Evolutionary conservation across 1,284 basidiomycete species (phyloP).

Genomic region (Rhodotorula sp.): DNA sequence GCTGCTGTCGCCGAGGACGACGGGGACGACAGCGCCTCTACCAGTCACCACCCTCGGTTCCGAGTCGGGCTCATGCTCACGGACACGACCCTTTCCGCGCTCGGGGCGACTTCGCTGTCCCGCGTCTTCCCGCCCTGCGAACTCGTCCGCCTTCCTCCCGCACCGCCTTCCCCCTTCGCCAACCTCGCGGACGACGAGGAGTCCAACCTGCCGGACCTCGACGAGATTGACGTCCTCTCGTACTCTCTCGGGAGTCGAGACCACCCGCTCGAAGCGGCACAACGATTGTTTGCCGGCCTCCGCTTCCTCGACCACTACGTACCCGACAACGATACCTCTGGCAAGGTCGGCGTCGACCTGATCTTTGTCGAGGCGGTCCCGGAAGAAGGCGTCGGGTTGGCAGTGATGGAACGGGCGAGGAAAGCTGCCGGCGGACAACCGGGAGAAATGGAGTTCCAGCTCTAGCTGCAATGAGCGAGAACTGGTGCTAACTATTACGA

Average conservation of each 20-base stretch:
- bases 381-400: constrained; percentile 81
- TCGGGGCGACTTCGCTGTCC: constrained; percentile 5
- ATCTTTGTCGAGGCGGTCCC: constrained; percentile 85
- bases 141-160: constrained; percentile 12
- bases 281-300: constrained; percentile 76
- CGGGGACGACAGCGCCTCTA: neutral
- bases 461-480: neutral
- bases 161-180: constrained; percentile 33
- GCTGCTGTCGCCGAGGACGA: neutral
- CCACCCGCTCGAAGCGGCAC: constrained; percentile 69
- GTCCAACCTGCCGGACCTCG: constrained; percentile 40
- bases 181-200: constrained; percentile 49
- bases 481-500: no score
- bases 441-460: constrained; percentile 27
- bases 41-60: neutral
- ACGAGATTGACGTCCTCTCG: constrained; percentile 43
- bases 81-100: constrained; percentile 18
- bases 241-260: constrained; percentile 61
- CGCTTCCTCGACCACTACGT: neutral
- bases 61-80: constrained; percentile 43
- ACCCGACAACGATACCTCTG: neutral
- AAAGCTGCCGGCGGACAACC: constrained; percentile 74
- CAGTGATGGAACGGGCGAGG: constrained; percentile 95
- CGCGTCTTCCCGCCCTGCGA: neutral
- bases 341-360: constrained; percentile 61